Base-by-base conservation (phyloP, 805 yeast genomes). In the Teunomyces kruisii region DNA sequence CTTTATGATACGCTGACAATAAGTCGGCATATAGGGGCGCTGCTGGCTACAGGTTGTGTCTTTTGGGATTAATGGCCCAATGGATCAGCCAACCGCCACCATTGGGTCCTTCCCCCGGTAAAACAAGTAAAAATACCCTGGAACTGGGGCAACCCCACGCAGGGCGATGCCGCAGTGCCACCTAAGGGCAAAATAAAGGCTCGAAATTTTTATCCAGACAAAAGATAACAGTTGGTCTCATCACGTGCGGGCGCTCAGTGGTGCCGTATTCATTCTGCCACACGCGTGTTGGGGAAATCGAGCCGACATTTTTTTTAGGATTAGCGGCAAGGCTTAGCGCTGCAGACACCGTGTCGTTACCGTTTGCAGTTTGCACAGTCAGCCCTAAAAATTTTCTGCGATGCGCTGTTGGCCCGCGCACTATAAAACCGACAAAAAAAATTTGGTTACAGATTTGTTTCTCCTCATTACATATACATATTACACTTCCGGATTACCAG, bases 401-500 rank as follows among this genome's bases (percentile, higher is more conserved):
- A 35, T 35, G 38, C n/a, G 15, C 27, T 22, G 14, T n/a, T n/a
- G n/a, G n/a, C 9, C 16, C 7, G 15, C 38, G 38, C 28, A 33
- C 27, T 35, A 35, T 35, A 35, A 35, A 35, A 13, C 38, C 9
- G 26, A 35, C 38, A 19, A 13, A 35, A 22, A 35, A 35, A 35
- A n/a, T n/a, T n/a, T n/a, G n/a, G n/a, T 41, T 43, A 22, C n/a
- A 33, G 40, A 14, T 28, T 43, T 43, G n/a, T n/a, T 53, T 53
- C 47, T 54, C 48, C 48, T 47, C 53, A 53, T 50, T 50, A 62
- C 65, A 62, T 63, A 63, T 59, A 51, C 46, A 44, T 52, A 36
- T 39, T 48, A 39, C 45, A 64, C 72, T 64, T 70, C 68, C 58
- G 74, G 76, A 71, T 47, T 70, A 72, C 77, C 77, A 72, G 77